Base-by-base conservation (phyloP, 31 red algal genomes). In the Odonthalia washingtoniensis region DNA sequence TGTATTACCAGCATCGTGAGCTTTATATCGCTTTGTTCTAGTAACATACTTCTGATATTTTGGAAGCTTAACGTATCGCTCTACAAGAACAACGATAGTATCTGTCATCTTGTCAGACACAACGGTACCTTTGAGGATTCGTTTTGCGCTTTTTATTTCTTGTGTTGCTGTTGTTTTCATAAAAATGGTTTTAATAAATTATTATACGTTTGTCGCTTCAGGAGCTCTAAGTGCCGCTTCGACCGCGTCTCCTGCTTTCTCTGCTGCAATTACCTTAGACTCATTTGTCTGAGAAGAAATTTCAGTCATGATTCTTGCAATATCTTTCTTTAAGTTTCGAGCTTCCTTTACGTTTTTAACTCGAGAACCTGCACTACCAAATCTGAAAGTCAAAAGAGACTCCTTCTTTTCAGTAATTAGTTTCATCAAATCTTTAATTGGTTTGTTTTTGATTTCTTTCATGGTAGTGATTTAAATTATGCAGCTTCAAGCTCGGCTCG, bases 1-100 rank as follows among this genome's bases (percentile, higher is more conserved):
- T 67, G 64, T 67, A 67, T 67, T 67, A 35, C 64, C 33, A 30
- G 27, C 64, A 67, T 67, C 64, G 33, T 67, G 64, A 67, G 64
- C 64, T 33, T 67, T 33, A 14, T 33, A 67, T 35, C 33, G 27
- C 27, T 35, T 67, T 67, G 64, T 67, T 35, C 27, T 35, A 33
- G 27, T 67, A 67, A 33, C 27, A 33, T 67, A 30, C 33, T 67
- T 67, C 27, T 67, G 64, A 35, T 67, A 67, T 67, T 67, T 67
- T 67, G 64, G 64, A 67, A 33, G 64, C 27, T 35, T 67, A 33
- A 30, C 33, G 27, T 35, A 33, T 67, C 30, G 33, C 27, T 67
- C 64, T 35, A 67, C 64, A 67, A 35, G 33, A 67, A 67, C 64
- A 67, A 67, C 33, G 33, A 67, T 67, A 67, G 64, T 67, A 30